Evolutionary conservation across 192 early-diverging fungal genomes (phyloP).

Genomic region (Allomyces javanicus): DNA sequence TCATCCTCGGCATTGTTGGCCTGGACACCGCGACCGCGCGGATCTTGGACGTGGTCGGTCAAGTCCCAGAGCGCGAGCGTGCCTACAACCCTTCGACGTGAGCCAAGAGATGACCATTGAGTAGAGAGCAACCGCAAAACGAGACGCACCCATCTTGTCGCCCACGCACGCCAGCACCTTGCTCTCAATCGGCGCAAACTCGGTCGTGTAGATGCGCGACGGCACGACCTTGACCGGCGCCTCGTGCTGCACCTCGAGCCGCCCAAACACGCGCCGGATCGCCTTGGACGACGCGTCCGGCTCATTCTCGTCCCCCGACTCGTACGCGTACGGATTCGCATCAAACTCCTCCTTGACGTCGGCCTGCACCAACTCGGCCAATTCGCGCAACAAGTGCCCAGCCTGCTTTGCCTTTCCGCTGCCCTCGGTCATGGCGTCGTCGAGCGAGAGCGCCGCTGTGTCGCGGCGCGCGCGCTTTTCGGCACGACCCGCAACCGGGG

Average conservation of each 20-base stretch:
- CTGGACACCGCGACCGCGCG: not conserved
- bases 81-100: too few relatives aligned
- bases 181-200: not conserved
- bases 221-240: not conserved
- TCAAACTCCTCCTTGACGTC: too few relatives aligned
- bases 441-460: not conserved
- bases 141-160: not conserved
- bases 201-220: not conserved
- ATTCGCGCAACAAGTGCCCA: not conserved
- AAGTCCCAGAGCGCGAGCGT: not conserved
- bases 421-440: not conserved
- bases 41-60: not conserved
- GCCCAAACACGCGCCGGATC: not conserved
- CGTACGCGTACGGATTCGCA: too few relatives aligned
- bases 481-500: too few relatives aligned
- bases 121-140: too few relatives aligned
- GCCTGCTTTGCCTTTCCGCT: not conserved
- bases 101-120: too few relatives aligned
- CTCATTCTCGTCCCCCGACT: not conserved
- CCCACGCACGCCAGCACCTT: not conserved
- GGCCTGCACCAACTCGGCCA: too few relatives aligned
- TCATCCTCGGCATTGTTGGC: not conserved
- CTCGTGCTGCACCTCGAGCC: not conserved
- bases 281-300: not conserved
- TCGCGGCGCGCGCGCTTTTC: not conserved